phyloP scores from a whole-genome alignment of 169 alveolate species.

The Plasmodium knowlesi region DNA sequence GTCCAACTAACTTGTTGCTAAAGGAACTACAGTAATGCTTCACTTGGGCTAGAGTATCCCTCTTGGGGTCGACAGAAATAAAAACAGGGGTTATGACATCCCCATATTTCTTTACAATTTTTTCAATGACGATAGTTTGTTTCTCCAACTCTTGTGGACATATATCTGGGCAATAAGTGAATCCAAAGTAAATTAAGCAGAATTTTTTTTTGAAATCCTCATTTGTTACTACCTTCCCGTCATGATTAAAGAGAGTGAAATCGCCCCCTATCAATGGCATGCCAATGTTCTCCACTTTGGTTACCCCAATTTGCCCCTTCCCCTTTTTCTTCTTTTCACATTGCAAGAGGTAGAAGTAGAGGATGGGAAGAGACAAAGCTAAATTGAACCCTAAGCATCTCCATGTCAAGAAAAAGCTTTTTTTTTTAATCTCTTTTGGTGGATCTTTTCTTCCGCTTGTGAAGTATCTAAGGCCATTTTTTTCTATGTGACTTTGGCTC shows the following conservation, averaged over 20 bases:
- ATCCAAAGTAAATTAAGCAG: slow-evolving; percentile 83
- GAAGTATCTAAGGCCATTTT: neutral
- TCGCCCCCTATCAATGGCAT: slow-evolving; percentile 90
- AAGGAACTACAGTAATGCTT: slow-evolving; percentile 78
- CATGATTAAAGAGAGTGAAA: slow-evolving; percentile 84
- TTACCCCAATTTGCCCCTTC: slow-evolving; percentile 11
- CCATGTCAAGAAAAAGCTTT: slow-evolving; percentile 62
- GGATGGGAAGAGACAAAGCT: slow-evolving; percentile 19
- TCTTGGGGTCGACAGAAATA: slow-evolving; percentile 84
- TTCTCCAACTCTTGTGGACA: slow-evolving; percentile 93
- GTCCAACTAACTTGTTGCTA: slow-evolving; percentile 80
- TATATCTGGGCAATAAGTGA: slow-evolving; percentile 91
- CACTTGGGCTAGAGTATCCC: slow-evolving; percentile 81
- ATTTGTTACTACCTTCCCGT: slow-evolving; percentile 76
- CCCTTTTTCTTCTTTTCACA: slow-evolving; percentile 6
- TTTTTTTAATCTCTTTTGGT: slow-evolving; percentile 2
- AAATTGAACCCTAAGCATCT: slow-evolving; percentile 62
- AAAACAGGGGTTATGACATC: slow-evolving; percentile 82
- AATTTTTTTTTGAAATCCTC: slow-evolving; percentile 76
- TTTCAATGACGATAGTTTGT: slow-evolving; percentile 83
- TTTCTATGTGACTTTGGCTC: neutral
- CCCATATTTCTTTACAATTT: slow-evolving; percentile 79
- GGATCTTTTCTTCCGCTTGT: neutral
- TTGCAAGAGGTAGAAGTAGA: slow-evolving; percentile 49
- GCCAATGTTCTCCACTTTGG: slow-evolving; percentile 77